These are phyloP conservation scores for Stachybotrys chartarum DNA, from an alignment of 2,329 filamentous ascomycete genomes.

Conservation along the genomic window DNA sequence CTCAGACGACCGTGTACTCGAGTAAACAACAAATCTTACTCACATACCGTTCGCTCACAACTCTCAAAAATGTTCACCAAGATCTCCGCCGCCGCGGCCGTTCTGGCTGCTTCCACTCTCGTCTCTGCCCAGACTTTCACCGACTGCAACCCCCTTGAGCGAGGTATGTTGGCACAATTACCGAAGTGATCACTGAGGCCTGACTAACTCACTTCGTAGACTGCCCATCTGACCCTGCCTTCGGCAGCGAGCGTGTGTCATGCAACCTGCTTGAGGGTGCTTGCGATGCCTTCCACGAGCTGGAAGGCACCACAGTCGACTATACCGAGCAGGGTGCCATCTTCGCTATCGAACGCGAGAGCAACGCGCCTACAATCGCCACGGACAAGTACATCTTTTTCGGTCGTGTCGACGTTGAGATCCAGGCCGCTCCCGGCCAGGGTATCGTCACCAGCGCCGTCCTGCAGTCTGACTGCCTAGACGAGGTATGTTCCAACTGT, in stretches of 20 bases:
- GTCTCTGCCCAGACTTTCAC: constrained; percentile 50
- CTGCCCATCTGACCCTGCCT: constrained; percentile 70
- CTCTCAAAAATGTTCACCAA: constrained; percentile 33
- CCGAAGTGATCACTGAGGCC: neutral
- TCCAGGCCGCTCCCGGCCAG: constrained; percentile 71
- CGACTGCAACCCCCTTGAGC: constrained; percentile 47
- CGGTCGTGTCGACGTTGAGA: constrained; percentile 71
- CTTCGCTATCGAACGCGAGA: constrained; percentile 61
- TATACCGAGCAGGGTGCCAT: constrained; percentile 44
- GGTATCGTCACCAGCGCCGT: constrained; percentile 90
- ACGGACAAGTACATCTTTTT: constrained; percentile 94
- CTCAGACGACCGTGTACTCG: neutral
- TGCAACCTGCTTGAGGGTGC: constrained; percentile 74
- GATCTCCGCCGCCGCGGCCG: constrained; percentile 36
- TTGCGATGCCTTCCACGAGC: constrained; percentile 46
- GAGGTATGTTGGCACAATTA: constrained; percentile 25
- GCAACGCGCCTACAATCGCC: constrained; percentile 64
- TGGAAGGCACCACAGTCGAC: constrained; percentile 38
- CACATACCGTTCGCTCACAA: neutral
- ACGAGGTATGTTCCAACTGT: constrained; percentile 31
- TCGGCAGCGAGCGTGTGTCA: constrained; percentile 48
- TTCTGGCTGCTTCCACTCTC: constrained; percentile 40
- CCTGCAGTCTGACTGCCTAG: constrained; percentile 81
- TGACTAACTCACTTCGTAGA: constrained; percentile 21
- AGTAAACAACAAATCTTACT: neutral